Base-by-base conservation (phyloP, 1,284 basidiomycete genomes). In the Pulveroboletus sp. region DNA sequence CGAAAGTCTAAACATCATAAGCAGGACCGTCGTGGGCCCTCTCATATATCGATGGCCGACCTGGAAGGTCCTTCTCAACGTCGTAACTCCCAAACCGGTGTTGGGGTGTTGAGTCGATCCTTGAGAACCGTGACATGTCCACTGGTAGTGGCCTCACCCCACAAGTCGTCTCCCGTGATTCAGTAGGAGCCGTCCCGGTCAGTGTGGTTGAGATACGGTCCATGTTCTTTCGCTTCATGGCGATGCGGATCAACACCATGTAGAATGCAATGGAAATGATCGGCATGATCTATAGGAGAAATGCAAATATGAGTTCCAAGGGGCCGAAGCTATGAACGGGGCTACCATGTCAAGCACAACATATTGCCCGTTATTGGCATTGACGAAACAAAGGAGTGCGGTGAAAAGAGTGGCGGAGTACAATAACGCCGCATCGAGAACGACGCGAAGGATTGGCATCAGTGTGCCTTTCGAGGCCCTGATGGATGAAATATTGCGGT, bases 391-490 rank as follows among this genome's bases (percentile, higher is more conserved):
- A 28, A 74, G 57, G 22, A 75, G 68, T 15, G 69, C 67, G 20
- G 69, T 61, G 46, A 72, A 65, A 52, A 74, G 68, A 2, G 72
- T 66, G 45, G 68, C 56, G 7, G 72, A 72, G 58, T 74, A 74
- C 14, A 75, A 58, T 3, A 65, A 60, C 5, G 68, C 74, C 20
- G 72, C 67, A 62, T 75, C 74, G 52, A 75, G 62, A 29, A 74
- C 62, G 25, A 72, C 67, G 29, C 65, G 64, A 6, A 74, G 45
- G 11, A 74, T 59, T 3, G 69, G 69, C 26, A 60, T 62, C 33
- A 36, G 11, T 36, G 20, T 28, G 15, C 24, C 22, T 24, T 43
- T 35, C 12, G 44, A 52, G 9, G 24, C 3, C 10, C 46, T 57
- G 2, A 59, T 40, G n/a, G 42, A 22, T 7, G 49, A 22, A 17